Evolutionary conservation across 768 basidiomycete species (phyloP), one percentile per base, ranked within the genome.

Genomic region (Mycena crocata): DNA sequence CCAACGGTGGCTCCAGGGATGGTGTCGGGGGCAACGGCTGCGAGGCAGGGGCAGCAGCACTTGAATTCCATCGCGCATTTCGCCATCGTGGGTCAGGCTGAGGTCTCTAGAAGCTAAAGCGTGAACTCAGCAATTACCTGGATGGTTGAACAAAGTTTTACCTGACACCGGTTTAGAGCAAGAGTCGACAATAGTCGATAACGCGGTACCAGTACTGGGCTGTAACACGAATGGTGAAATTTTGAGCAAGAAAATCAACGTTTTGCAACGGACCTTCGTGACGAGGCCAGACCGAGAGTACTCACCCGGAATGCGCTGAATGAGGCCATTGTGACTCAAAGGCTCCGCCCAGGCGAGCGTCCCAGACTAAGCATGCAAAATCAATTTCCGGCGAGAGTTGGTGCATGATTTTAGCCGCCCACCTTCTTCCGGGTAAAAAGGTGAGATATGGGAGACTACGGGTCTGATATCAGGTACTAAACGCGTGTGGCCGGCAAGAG

Each of bases 21-120:
- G 54, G 26, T 23, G 34, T 56, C 26, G 62, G 30, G 28, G 17
- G 12, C 23, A 26, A 6, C 17, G 56, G 49, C 17, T 30, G n/a
- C 1, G 46, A 28, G 17, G 23, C 35, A 42, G 66, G 9, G 48
- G 62, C n/a, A 19, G 57, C 61, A 24, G 45, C 30, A 44, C 35
- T 55, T 21, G 68, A 69, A 39, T 66, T 69, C 63, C 68, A 69
- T 6, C 68, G 68, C 23, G 40, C n/a, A 54, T 56, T 64, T 24
- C 68, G 60, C 64, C 59, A 66, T 55, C 68, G 63, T 4, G 59
- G 26, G 31, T 66, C 56, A 45, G 49, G 45, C 56, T 62, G 57
- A 31, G 59, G 64, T 66, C 54, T 68, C 67, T 68, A 61, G 50
- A 63, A 34, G 19, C 62, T 56, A 24, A 40, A 56, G 58, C 49